Percentiles rank a stretch among this genome's conserved stretches.
Conservation (phyloP, 768 basidiomycete species). For the Saitozyma podzolica region DNA sequence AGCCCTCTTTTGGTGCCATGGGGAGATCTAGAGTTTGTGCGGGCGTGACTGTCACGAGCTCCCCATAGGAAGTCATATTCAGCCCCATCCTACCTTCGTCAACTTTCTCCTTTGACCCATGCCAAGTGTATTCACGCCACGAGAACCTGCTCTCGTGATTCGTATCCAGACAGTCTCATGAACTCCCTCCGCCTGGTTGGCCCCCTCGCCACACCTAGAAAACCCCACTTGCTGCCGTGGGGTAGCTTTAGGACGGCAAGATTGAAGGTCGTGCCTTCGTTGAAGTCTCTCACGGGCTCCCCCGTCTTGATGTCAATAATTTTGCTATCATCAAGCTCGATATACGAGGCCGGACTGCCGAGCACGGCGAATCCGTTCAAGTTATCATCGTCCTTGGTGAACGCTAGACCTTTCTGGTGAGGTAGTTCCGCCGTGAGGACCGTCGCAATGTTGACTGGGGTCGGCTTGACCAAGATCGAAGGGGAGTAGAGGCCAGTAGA, state of each 20-base stretch:
- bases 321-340: slow-evolving; percentile 9
- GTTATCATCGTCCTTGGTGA: no score
- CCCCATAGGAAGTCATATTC: slow-evolving; percentile 17
- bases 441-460: no score
- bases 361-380: no score
- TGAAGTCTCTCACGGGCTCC: neutral
- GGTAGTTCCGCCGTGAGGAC: no score
- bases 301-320: slow-evolving; percentile 15
- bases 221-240: slow-evolving; percentile 14
- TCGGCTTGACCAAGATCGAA: no score
- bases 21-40: slow-evolving; percentile 18
- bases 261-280: slow-evolving; percentile 16
- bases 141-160: slow-evolving; percentile 15
- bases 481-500: no score
- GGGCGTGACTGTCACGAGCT: slow-evolving; percentile 10
- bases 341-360: neutral
- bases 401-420: no score
- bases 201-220: slow-evolving; percentile 18
- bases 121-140: slow-evolving; percentile 10
- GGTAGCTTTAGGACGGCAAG: slow-evolving; percentile 15
- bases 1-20: slow-evolving; percentile 17
- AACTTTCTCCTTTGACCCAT: neutral
- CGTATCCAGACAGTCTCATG: slow-evolving; percentile 13
- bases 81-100: neutral
- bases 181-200: slow-evolving; percentile 14